Conservation (phyloP, 139 green algal genomes). For the Asterochloris sp. region DNA sequence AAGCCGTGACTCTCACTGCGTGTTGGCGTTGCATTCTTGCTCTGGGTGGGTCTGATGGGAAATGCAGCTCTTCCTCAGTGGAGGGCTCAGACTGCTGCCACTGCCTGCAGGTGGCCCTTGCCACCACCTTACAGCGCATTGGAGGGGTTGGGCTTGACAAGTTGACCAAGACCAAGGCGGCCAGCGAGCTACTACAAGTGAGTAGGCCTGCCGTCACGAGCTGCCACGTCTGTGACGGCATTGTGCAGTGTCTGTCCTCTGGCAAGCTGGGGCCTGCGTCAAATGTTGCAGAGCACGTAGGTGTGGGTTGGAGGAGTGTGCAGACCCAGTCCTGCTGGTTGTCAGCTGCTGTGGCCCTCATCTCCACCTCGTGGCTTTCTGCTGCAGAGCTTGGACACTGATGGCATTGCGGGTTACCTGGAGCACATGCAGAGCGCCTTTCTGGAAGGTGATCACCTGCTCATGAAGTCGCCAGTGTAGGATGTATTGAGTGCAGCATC, state of each 20-base stretch:
- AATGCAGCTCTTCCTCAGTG: neutral
- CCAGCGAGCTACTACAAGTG: constrained; percentile 23
- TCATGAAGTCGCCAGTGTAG: too few relatives aligned
- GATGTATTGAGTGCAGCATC: too few relatives aligned
- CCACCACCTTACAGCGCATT: constrained; percentile 42
- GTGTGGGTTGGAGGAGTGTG: neutral
- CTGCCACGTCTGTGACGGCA: neutral
- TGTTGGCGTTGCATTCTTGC: neutral
- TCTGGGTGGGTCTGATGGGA: neutral
- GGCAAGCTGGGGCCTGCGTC: neutral
- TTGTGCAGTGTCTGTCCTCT: neutral
- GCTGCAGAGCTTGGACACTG: neutral
- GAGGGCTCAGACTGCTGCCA: neutral
- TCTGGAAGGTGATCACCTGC: too few relatives aligned
- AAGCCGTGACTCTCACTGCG: neutral
- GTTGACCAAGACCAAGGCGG: constrained; percentile 15
- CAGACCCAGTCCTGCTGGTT: neutral
- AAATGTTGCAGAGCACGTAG: neutral
- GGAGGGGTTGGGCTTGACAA: constrained; percentile 29
- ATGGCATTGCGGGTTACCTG: neutral
- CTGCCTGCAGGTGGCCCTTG: constrained; percentile 32
- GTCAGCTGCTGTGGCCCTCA: neutral
- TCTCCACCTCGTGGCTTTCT: neutral
- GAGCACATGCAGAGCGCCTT: neutral
- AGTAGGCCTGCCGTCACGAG: neutral